Percentiles rank a stretch among this genome's conserved stretches.
phyloP scores from a whole-genome alignment of 2,329 filamentous ascomycete genomes.

The Cladorrhinum sp. region DNA sequence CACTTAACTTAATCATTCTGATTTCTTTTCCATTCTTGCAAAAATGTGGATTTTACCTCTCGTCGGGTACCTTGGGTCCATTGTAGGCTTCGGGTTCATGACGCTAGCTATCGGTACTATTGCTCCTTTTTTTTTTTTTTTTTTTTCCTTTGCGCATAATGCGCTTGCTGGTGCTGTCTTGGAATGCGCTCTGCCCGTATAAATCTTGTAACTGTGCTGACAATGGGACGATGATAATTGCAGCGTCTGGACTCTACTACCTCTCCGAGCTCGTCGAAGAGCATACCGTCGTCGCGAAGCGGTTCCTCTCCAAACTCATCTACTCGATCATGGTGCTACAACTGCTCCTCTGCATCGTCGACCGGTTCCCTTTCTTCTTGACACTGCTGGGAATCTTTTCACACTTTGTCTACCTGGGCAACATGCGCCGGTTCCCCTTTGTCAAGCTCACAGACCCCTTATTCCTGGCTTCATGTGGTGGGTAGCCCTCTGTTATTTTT shows the following conservation, averaged over 20 bases:
- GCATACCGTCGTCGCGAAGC: slow-evolving; percentile 89
- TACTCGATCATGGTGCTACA: slow-evolving; percentile 77
- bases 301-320: slow-evolving; percentile 79
- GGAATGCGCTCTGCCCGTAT: background rate
- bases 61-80: slow-evolving; percentile 81
- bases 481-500: slow-evolving; percentile 28
- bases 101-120: slow-evolving; percentile 82
- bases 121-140: background rate
- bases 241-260: slow-evolving; percentile 97
- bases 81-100: slow-evolving; percentile 88
- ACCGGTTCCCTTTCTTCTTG: slow-evolving; percentile 77
- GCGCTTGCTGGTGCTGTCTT: background rate
- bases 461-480: slow-evolving; percentile 80
- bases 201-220: background rate
- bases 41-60: slow-evolving; percentile 95
- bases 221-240: slow-evolving; percentile 6
- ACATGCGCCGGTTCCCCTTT: slow-evolving; percentile 70
- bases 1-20: background rate
- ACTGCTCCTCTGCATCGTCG: slow-evolving; percentile 70
- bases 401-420: slow-evolving; percentile 83
- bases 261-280: slow-evolving; percentile 97
- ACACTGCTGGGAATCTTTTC: slow-evolving; percentile 73
- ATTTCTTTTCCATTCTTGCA: slow-evolving; percentile 13
- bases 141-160: background rate
- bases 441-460: slow-evolving; percentile 86